Base-by-base conservation (phyloP, 768 basidiomycete genomes). In the Auricularia sp. region DNA sequence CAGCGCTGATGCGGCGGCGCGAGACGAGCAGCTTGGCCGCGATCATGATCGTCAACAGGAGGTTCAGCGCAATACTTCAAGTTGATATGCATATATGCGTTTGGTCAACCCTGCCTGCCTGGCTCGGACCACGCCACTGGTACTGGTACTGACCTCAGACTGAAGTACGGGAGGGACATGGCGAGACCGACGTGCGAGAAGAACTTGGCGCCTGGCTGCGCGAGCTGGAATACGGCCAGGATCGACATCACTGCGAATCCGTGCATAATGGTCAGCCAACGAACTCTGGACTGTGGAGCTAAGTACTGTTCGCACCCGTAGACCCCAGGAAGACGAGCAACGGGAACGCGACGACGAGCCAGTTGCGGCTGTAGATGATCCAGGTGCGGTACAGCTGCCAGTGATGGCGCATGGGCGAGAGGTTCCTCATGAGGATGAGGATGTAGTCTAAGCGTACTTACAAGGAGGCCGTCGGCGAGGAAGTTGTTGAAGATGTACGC, bases 401-500 rank as follows among this genome's bases (percentile, higher is more conserved):
- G 18, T 1, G 5, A 8, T 5, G 5, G 6, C 1, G 47, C 3
- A 6, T 6, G 21, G 0, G 10, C 2, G 11, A 0, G 21, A 18
- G 11, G 1, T 18, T 18, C 2, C 1, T 18, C 47, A 6, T 3
- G 8, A 8, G 47, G 21, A 29, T 2, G 29, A 29, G 29, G 29
- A 29, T 29, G 29, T 2, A 29, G 29, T 29, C 23, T 23, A 23
- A 23, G 23, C 23, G 29, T 1, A 29, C 47, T 11, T 51, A 51
- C 47, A 8, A 51, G 18, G 16, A 51, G 47, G 47, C 47, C 21
- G 8, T 51, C 47, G 47, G 47, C 47, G 18, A 51, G 47, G 16
- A 51, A 51, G 18, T 51, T 51, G 18, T 16, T 51, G 47, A 51
- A 16, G 3, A 51, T 51, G 47, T 12, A 51, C 16, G 47, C 47